phyloP scores from a whole-genome alignment of 176 grass and related monocot species.

The Dactylis glomerata region DNA sequence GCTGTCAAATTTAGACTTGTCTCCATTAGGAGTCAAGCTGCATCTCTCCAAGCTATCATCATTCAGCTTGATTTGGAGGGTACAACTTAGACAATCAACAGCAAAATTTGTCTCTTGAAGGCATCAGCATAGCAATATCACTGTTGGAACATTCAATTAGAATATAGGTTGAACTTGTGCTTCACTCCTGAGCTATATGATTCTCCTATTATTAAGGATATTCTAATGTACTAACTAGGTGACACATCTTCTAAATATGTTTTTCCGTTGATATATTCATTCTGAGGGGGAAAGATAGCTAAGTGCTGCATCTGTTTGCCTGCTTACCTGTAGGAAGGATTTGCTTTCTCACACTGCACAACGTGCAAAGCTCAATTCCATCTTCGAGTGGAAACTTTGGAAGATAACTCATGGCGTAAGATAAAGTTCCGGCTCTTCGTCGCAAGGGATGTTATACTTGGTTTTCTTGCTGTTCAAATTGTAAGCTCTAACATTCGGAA shows the following conservation, averaged over 20 bases:
- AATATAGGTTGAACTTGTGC: conserved; percentile 30
- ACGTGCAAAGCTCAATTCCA: conserved; percentile 99
- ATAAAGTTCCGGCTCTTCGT: conserved; percentile 94
- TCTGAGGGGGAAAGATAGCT: not conserved
- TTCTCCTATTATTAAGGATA: not conserved
- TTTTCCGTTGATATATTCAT: not conserved
- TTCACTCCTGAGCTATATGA: conserved; percentile 4
- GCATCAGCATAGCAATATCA: not conserved
- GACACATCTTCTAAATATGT: not conserved
- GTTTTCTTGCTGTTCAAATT: conserved; percentile 87
- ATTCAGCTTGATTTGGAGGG: conserved; percentile 42
- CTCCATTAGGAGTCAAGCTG: conserved; percentile 20
- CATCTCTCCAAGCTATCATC: conserved; percentile 29
- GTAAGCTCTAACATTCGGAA: conserved; percentile 47
- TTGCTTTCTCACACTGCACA: conserved; percentile 96
- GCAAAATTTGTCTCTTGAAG: conserved; percentile 2
- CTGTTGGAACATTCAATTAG: conserved; percentile 1
- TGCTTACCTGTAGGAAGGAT: conserved; percentile 68
- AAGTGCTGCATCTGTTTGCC: not conserved
- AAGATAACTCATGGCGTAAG: conserved; percentile 97
- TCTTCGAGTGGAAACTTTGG: conserved; percentile 74
- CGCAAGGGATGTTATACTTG: conserved; percentile 89
- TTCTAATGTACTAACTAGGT: conserved; percentile 4
- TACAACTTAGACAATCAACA: conserved; percentile 10
- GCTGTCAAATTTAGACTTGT: conserved; percentile 20